Conservation (phyloP, 75 land plant species). For the Picea glauca region DNA sequence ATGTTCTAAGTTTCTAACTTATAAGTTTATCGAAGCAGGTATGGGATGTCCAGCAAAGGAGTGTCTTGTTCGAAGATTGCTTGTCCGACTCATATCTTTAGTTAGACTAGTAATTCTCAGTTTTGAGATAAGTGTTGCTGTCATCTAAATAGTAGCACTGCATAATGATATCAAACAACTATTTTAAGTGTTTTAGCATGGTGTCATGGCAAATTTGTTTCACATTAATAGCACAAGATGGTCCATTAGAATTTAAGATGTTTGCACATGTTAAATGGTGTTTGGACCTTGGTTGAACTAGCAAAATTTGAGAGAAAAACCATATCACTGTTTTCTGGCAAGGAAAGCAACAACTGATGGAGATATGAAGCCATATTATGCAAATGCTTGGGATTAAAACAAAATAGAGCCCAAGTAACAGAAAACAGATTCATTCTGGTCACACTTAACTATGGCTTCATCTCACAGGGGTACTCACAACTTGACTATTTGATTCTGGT, state of each 20-base stretch:
- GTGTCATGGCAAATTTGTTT: not conserved
- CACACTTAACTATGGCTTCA: no score
- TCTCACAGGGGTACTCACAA: no score
- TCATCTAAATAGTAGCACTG: not conserved
- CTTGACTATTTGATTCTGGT: no score
- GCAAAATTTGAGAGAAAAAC: not conserved
- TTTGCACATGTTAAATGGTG: not conserved
- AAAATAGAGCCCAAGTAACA: no score
- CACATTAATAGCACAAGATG: not conserved
- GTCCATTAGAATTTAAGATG: not conserved
- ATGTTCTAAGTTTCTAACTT: not conserved
- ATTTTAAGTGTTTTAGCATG: not conserved
- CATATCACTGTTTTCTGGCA: no score
- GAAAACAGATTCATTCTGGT: no score
- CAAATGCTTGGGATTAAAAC: no score
- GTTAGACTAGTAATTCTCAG: not conserved
- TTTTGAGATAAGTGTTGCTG: not conserved
- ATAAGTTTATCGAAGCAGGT: not conserved
- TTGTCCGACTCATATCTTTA: not conserved
- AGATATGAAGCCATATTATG: no score
- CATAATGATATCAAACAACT: not conserved
- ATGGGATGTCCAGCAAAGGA: not conserved
- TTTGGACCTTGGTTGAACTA: slow-evolving; percentile 4
- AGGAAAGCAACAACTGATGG: no score
- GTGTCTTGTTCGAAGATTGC: not conserved